Base-by-base conservation (phyloP, 495 filamentous ascomycete genomes). In the Hypomontagnella submonticulosa region DNA sequence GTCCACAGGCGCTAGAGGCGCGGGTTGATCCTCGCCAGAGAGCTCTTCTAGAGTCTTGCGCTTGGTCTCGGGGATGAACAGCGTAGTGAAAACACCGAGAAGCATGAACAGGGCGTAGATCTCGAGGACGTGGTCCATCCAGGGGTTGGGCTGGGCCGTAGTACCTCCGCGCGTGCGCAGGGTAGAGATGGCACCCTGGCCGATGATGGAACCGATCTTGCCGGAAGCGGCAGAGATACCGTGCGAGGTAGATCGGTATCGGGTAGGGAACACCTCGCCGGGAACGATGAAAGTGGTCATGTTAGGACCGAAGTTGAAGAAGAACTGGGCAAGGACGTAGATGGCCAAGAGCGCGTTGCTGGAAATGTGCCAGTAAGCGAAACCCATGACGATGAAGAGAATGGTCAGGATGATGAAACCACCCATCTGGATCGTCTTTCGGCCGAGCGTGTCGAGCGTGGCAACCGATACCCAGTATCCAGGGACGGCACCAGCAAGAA, bases 261-360 rank as follows among this genome's bases (percentile, higher is more conserved):
- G 87, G 0, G 93, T 96, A 0, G 93, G 93, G 84, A 94, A 97
- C 57, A 89, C 88, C 70, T 97, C 93, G 18, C 90, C 92, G 8
- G 93, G 92, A 0, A 97, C 90, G 67, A 97, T 90, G 84, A 96
- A 96, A 8, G 92, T 96, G 3, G 92, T 93, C 23, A 89, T 85
- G 76, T 96, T 97, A 42, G 93, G 92, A 1, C 91, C 89, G 70
- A 85, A 93, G 78, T 94, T 93, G 84, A 94, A 94, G 80, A 92
- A 90, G 78, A 95, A 92, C 59, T 93, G 88, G 8, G 64, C 61
- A 2, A 73, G 56, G 4, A 73, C 71, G 42, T 87, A 87, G 16
- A 95, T 77, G 15, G 93, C 84, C 63, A 95, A 91, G 7, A 90
- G 78, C 88, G 79, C 20, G 88, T 83, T 41, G 61, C 83, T 47